Base-by-base conservation (phyloP, 192 early-diverging fungal species). In the Paraglomus brasilianum region DNA sequence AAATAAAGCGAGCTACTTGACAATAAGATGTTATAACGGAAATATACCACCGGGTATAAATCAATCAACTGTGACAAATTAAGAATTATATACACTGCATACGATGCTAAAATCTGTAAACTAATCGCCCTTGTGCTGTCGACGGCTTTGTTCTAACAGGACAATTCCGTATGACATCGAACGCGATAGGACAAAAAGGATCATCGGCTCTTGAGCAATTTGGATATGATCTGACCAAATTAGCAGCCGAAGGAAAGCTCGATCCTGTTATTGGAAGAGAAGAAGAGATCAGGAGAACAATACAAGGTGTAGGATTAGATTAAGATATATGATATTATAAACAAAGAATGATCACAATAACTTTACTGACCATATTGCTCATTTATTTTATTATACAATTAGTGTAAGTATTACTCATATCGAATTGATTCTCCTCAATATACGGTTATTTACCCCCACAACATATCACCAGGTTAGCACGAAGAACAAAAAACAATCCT, bases 201-300 rank as follows among this genome's bases (percentile, higher is more conserved):
- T n/a, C n/a, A n/a, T 66, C 64, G 22, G 46, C 66, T 11, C 22
- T 68, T 13, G 66, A 52, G 47, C 41, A 68, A 38, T 85, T 86
- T 72, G 88, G 90, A 13, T 80, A 89, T 9, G 89, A 93, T 70
- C 77, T 93, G 70, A 93, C 90, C 14, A 85, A 86, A 13, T 79
- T 88, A 41, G 91, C 90, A 17, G 70, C 77, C n/a, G 81, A 87
- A 46, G 90, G 90, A 58, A 93, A 93, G 62, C 84, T 93, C 4
- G 91, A 93, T 75, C 90, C 90, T 36, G 89, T 92, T 5, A 91
- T 92, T 52, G 90, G 90, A 11, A 83, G 90, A 50, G 90, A 92
- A 67, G 86, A 91, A 70, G 82, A 86, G 39, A 92, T 92, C 60
- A 82, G 90, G 42, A 82, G 90, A 7, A 88, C 86, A 41, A 85